phyloP scores from a whole-genome alignment of 177 flowering plant species.

The Vitis hybrid region DNA sequence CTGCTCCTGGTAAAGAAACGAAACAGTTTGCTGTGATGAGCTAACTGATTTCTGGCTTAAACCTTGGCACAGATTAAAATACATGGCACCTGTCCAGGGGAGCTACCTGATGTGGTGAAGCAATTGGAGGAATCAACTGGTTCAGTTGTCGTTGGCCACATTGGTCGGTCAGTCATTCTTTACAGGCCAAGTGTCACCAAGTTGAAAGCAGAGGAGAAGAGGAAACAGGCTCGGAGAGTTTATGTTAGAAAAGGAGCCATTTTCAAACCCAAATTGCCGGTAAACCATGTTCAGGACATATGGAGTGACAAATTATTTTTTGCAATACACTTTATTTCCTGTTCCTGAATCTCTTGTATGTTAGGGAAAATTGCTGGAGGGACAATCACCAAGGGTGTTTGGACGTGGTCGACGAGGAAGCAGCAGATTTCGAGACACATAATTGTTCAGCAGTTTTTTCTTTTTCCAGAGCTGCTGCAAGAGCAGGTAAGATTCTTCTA shows the following conservation, averaged over 20 bases:
- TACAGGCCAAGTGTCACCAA: constrained; percentile 86
- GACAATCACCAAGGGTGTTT: constrained; percentile 20
- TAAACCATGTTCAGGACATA: constrained; percentile 12
- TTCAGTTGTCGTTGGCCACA: constrained; percentile 78
- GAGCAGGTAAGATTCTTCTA: neutral
- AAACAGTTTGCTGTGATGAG: neutral
- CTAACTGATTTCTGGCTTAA: neutral
- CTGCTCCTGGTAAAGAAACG: neutral
- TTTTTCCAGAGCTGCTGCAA: neutral
- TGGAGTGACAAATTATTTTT: neutral
- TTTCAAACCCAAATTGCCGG: constrained; percentile 29
- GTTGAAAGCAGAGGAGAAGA: constrained; percentile 77
- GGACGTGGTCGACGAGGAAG: constrained; percentile 52
- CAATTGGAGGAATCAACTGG: constrained; percentile 73
- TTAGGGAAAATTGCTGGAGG: constrained; percentile 23
- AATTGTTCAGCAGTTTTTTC: neutral
- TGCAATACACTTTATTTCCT: neutral
- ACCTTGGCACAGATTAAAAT: constrained; percentile 61
- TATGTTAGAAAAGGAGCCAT: constrained; percentile 29
- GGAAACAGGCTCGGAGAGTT: constrained; percentile 39
- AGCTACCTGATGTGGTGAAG: constrained; percentile 74
- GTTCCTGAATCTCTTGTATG: neutral
- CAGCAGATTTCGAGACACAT: constrained; percentile 28
- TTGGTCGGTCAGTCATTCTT: constrained; percentile 82
- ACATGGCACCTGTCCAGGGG: constrained; percentile 78